A percentile compares a stretch with the other conserved stretches of the same genome.
phyloP scores from a whole-genome alignment of 23 red algal species.

The Gracilaria vermiculophylla region DNA sequence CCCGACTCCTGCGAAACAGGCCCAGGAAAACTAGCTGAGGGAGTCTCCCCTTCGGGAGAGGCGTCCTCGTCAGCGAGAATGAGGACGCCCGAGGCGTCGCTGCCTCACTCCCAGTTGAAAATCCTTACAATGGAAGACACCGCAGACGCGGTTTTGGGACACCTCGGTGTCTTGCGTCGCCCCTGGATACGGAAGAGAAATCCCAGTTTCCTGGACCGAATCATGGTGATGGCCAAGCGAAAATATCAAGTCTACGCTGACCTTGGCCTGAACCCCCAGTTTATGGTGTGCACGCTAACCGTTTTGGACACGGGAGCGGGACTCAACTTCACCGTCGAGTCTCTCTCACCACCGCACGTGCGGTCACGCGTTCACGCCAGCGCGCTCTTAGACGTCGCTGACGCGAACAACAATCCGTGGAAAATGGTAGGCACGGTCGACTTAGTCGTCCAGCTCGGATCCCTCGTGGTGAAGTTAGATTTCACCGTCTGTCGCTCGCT shows the following conservation, averaged over 20 bases:
- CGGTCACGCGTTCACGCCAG: background rate
- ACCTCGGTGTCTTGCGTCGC: background rate
- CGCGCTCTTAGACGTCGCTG: background rate
- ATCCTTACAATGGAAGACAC: background rate
- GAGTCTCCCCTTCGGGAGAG: constrained; percentile 5
- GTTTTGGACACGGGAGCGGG: constrained; percentile 25
- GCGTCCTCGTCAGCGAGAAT: background rate
- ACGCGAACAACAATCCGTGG: constrained; percentile 36
- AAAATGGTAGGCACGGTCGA: background rate
- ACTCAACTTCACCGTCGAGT: constrained; percentile 17
- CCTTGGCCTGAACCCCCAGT: background rate
- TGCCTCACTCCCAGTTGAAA: background rate
- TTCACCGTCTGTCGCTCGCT: constrained; percentile 26
- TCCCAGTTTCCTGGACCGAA: background rate
- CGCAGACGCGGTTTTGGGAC: background rate
- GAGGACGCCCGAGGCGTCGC: background rate
- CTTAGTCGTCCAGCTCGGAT: background rate
- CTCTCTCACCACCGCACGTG: background rate
- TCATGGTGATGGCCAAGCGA: constrained; percentile 9
- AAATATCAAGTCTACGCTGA: constrained; percentile 49
- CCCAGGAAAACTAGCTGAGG: background rate
- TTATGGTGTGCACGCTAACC: constrained; percentile 3
- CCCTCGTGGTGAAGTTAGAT: constrained; percentile 9
- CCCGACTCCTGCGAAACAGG: too few relatives aligned
- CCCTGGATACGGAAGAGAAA: background rate